Base-by-base conservation (phyloP, 495 filamentous ascomycete genomes). In the Pyrenula massariospora region DNA sequence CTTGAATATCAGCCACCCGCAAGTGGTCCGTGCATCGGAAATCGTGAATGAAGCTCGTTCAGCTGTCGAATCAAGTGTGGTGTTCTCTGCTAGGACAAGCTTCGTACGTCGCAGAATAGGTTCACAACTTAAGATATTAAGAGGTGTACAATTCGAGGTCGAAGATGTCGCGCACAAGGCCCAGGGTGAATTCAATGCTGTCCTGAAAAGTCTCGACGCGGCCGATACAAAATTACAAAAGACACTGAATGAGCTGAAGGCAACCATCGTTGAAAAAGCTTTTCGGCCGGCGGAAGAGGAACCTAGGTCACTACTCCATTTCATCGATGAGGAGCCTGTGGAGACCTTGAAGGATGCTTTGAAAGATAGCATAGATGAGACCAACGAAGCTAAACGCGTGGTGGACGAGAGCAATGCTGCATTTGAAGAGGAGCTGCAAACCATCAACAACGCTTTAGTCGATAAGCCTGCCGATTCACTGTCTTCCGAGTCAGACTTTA, bases 281-380 rank as follows among this genome's bases (percentile, higher is more conserved):
- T 88, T 96, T 57, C 82, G 86, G 53, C 84, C 87, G 0, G 73
- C 73, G 0, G 91, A 96, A 66, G 91, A 97, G 63, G 88, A 89
- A 62, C 73, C 81, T 20, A 83, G 80, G 10, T 70, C 77, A 0
- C 67, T 96, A 50, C 88, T 86, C 60, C 73, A 72, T 42, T 85
- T 84, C 47, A 87, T 95, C 42, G 78, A 80, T 59, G 68, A 69
- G 20, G 50, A 20, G n/a, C 50, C 50, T 24, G 50, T 52, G n/a
- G 50, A 52, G 10, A 52, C 8, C 19, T 20, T 52, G 22, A 75
- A 75, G 22, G 73, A 75, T 57, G 62, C 72, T 51, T 78, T 80
- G 2, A 83, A 87, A 62, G 75, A 72, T 2, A 83, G 74, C 12
- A 62, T 79, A 11, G 73, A 75, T 25, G 60, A 66, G 1, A 73